Evolutionary conservation across 169 alveolate species (phyloP).

Genomic region (Eimeria necatrix): DNA sequence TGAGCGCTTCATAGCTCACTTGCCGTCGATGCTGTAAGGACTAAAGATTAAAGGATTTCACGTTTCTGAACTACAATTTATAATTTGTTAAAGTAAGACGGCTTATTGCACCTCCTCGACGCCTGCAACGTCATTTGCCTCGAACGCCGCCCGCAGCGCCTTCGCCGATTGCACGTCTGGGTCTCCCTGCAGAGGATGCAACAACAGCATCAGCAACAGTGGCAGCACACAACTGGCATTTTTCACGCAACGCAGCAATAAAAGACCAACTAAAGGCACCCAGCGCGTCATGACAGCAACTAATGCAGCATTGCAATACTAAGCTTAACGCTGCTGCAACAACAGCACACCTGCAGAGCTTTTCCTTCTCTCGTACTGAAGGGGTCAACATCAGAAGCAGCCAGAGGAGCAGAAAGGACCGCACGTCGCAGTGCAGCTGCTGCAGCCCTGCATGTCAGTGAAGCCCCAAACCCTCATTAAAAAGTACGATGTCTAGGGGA

Average conservation of each 20-base stretch:
- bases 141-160: slow-evolving; percentile 67
- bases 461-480: not conserved
- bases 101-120: slow-evolving; percentile 31
- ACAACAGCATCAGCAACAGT: not conserved
- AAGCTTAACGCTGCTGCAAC: not conserved
- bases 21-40: no score
- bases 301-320: not conserved
- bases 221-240: not conserved
- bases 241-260: not conserved
- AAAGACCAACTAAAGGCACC: no score
- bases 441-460: slow-evolving; percentile 51
- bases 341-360: slow-evolving; percentile 69
- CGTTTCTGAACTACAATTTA: no score
- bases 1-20: no score
- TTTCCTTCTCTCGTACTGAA: slow-evolving; percentile 65
- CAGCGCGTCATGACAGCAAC: not conserved
- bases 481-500: no score
- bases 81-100: not conserved
- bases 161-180: slow-evolving; percentile 49
- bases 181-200: slow-evolving; percentile 37
- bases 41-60: no score
- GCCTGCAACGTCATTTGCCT: slow-evolving; percentile 57
- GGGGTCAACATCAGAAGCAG: slow-evolving; percentile 51
- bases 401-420: slow-evolving; percentile 63
- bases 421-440: slow-evolving; percentile 71